These are phyloP conservation scores for Aspergillus nidulans DNA, from an alignment of 495 filamentous ascomycete genomes.

Conservation along the genomic window DNA sequence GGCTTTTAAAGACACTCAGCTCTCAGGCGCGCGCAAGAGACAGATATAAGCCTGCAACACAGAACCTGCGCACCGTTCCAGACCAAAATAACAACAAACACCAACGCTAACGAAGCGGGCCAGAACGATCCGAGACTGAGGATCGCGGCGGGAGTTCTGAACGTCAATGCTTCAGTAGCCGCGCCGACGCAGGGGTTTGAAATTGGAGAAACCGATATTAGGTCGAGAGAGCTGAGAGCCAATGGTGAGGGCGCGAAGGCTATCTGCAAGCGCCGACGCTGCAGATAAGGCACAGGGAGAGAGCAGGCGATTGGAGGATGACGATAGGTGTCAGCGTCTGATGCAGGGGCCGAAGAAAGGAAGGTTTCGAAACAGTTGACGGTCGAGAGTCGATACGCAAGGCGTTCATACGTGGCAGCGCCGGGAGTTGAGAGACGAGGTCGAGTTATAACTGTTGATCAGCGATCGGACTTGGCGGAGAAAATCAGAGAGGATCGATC, in stretches of 20 bases:
- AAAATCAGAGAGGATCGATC: not conserved
- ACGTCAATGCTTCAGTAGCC: constrained; percentile 23
- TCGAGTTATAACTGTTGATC: constrained; percentile 4
- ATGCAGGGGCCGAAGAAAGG: constrained; percentile 13
- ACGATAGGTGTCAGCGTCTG: constrained; percentile 17
- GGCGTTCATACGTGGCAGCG: constrained; percentile 18
- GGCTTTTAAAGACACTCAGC: not conserved
- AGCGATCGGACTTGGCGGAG: not conserved
- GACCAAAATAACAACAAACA: constrained; percentile 18
- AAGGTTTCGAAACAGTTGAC: constrained; percentile 11
- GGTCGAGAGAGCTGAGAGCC: constrained; percentile 9
- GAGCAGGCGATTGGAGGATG: constrained; percentile 8
- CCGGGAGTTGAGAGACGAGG: constrained; percentile 10
- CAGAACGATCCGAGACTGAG: constrained; percentile 15
- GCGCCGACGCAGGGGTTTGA: constrained; percentile 17
- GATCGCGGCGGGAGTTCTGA: constrained; percentile 9
- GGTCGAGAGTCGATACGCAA: constrained; percentile 1
- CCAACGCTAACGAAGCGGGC: constrained; percentile 11
- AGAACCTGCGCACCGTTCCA: not conserved
- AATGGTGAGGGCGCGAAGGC: constrained; percentile 13
- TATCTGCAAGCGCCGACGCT: constrained; percentile 22
- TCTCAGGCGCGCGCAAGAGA: constrained; percentile 1
- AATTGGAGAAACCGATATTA: constrained; percentile 16
- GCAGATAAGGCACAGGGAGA: constrained; percentile 13
- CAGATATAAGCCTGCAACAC: constrained; percentile 13